A percentile compares a stretch with the other conserved stretches of the same genome.
These are phyloP conservation scores for Tarenaya hassleriana DNA, from an alignment of 345 rosid species.

Conservation along the genomic window DNA sequence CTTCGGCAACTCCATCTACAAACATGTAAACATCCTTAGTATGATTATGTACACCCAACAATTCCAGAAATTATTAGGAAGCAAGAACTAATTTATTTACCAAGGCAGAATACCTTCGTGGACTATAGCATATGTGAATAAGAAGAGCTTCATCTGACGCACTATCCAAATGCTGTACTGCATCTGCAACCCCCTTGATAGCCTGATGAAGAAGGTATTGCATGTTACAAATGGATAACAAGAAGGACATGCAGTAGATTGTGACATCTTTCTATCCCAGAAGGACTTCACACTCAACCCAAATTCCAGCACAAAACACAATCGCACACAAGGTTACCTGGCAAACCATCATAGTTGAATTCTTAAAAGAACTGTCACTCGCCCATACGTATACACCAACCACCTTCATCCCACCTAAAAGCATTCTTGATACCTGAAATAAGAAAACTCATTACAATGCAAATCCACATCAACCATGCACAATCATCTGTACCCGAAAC, in stretches of 20 bases:
- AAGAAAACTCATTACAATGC: conserved; percentile 9
- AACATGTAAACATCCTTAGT: conserved; percentile 14
- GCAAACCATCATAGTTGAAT: conserved; percentile 59
- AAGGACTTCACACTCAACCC: not conserved
- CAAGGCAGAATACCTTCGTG: conserved; percentile 54
- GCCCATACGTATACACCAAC: conserved; percentile 90
- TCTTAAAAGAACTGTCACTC: conserved; percentile 66
- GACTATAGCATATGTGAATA: conserved; percentile 79
- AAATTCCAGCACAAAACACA: not conserved
- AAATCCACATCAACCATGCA: conserved; percentile 1
- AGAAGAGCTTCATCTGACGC: conserved; percentile 55
- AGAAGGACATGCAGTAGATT: not conserved
- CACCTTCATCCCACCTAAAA: conserved; percentile 79
- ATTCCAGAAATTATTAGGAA: not conserved
- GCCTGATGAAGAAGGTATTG: conserved; percentile 46
- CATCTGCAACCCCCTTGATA: conserved; percentile 63
- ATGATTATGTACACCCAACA: not conserved
- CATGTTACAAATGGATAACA: not conserved
- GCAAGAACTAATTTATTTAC: not conserved
- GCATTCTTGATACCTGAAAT: conserved; percentile 78
- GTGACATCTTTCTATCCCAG: not conserved
- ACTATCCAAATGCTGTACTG: conserved; percentile 43
- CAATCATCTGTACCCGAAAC: not conserved
- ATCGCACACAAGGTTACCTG: conserved; percentile 40
- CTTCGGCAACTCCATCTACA: conserved; percentile 81